Base-by-base conservation (phyloP, 441 rosid genomes). In the Croton setiger region DNA sequence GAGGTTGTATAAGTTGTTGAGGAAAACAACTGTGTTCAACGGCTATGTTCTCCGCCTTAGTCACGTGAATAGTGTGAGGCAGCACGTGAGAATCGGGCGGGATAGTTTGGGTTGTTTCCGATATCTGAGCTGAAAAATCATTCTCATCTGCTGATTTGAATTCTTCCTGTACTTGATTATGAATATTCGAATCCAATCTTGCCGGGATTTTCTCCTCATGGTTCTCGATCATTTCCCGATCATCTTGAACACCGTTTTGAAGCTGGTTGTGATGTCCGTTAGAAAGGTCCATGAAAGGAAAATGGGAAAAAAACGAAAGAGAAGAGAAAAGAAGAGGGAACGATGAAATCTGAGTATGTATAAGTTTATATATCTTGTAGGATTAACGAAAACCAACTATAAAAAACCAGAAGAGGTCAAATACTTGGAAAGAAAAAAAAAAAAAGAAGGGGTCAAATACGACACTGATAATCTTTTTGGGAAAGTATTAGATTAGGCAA, bases 1-100 rank as follows among this genome's bases (percentile, higher is more conserved):
- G 95, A 27, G 96, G 89, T 59, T 77, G 77, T 73, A 80, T 70
- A 13, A 80, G 70, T 64, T 74, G 64, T 8, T 71, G 51, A 62
- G 67, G 48, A n/a, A n/a, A n/a, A 4, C 58, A 71, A 58, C 63
- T 14, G 9, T 5, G 17, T 20, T 23, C 36, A 60, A 68, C 64
- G 27, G 73, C 48, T 37, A 69, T 31, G 20, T 49, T 27, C 4
- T 37, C 53, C 9, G 63, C 55, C n/a, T 73, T 59, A 1, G 13
- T 5, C 43, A 48, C 45, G 33, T 48, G 65, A 27, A 9, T 21
- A 3, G 15, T 35, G 37, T 63, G 41, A 2, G 8, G 53, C 3
- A 37, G 58, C 23, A 31, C 45, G 37, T 14, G 68, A 31, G 20
- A 21, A 33, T 49, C 56, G 4, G 7, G 23, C 15, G 23, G 7